phyloP scores from a whole-genome alignment of 1,139 yeast species.

The Kluyveromyces sp. region DNA sequence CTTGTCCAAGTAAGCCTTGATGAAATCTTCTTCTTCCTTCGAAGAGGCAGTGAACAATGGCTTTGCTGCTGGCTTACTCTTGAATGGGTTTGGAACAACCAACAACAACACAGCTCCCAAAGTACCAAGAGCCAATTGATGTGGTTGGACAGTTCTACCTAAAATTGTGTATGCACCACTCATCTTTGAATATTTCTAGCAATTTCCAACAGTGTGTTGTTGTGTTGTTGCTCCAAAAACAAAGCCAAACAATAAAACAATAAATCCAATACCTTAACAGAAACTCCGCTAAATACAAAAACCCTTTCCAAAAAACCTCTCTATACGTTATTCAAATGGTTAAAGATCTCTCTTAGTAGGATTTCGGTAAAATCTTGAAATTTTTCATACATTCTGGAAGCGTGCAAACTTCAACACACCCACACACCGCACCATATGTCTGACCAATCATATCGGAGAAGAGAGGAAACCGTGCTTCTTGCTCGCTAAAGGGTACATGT shows the following conservation, averaged over 20 bases:
- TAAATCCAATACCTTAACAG: background rate
- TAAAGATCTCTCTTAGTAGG: background rate
- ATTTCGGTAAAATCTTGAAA: too few relatives aligned
- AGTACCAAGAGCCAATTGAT: constrained; percentile 64
- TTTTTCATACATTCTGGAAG: too few relatives aligned
- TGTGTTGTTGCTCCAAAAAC: background rate
- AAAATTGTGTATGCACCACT: constrained; percentile 74
- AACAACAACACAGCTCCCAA: constrained; percentile 52
- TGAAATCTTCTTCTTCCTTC: constrained; percentile 84
- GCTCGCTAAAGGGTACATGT: too few relatives aligned
- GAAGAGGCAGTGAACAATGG: constrained; percentile 71
- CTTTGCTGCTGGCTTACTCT: constrained; percentile 46
- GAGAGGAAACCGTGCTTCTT: background rate
- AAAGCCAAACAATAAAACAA: background rate
- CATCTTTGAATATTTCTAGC: constrained; percentile 36
- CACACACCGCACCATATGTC: constrained; percentile 2
- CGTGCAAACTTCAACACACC: constrained; percentile 1
- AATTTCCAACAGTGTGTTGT: background rate
- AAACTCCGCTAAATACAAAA: background rate
- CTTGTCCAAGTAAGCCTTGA: constrained; percentile 36
- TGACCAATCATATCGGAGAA: constrained; percentile 1
- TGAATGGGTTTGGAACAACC: constrained; percentile 68
- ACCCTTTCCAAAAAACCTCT: too few relatives aligned
- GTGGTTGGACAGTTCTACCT: constrained; percentile 71
- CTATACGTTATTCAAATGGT: too few relatives aligned